Base-by-base conservation (phyloP, 306 rosid species). In the Trifolium fragiferum region DNA sequence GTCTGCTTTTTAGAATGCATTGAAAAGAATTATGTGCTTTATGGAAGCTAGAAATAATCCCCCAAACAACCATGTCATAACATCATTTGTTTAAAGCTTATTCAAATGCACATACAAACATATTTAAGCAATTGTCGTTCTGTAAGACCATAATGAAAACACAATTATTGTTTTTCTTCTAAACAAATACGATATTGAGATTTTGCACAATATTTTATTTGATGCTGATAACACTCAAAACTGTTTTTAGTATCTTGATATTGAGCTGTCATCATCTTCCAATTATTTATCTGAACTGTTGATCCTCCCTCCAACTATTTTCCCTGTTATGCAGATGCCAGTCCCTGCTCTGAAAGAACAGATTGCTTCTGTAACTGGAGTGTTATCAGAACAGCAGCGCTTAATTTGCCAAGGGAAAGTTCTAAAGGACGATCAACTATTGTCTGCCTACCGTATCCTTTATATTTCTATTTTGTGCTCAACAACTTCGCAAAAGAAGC, bases 241-340 rank as follows among this genome's bases (percentile, higher is more conserved):
- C 59, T 19, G 49, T 16, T 54, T 79, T 68, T 50, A n/a, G 70
- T 62, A 70, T 76, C 47, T 83, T 80, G 68, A 63, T 19, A 53
- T 76, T 57, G 70, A 18, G 68, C 66, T 68, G 32, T 49, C 72
- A 7, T 32, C 63, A 7, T 32, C 63, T 74, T 77, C 40, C 23
- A 23, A 15, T 70, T 11, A 44, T 13, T 80, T 14, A 57, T 64
- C 44, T 77, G 64, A 69, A 66, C 44, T 21, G 10, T 38, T 77
- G 20, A 19, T 25, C 16, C 73, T 27, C 69, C 62, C 10, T 70
- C 14, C 68, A 18, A 46, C 21, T 19, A 30, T 74, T 59, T 79
- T 41, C 74, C 37, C 46, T 82, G 57, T 80, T 79, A 53, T 87
- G 77, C 85, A 95, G 99, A 86, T 95, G 99, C 91, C 99, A 30